These are phyloP conservation scores for Colletotrichum euphorbiae DNA, from an alignment of 2,329 filamentous ascomycete genomes.

Conservation along the genomic window DNA sequence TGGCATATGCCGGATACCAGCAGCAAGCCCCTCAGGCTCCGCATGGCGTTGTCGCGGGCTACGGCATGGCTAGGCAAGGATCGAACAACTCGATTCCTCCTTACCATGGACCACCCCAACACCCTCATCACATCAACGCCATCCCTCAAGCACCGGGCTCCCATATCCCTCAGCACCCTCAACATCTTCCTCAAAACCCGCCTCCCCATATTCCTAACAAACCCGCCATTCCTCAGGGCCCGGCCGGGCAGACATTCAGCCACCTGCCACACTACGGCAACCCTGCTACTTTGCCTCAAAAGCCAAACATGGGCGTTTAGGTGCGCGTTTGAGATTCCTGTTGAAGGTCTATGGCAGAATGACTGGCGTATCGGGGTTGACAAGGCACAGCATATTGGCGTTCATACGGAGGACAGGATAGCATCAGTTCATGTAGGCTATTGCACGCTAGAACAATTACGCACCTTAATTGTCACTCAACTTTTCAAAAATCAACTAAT, in stretches of 20 bases:
- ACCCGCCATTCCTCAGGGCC: conserved; percentile 56
- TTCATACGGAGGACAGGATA: conserved; percentile 38
- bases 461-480: conserved; percentile 39
- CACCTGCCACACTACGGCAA: conserved; percentile 70
- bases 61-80: conserved; percentile 67
- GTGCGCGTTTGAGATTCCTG: conserved; percentile 32
- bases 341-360: conserved; percentile 35
- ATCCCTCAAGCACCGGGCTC: conserved; percentile 46
- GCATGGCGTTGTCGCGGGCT: conserved; percentile 58
- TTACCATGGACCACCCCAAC: conserved; percentile 56
- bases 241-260: conserved; percentile 58
- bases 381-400: conserved; percentile 38
- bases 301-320: conserved; percentile 59
- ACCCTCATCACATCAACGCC: conserved; percentile 56
- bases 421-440: conserved; percentile 38
- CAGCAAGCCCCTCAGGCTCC: conserved; percentile 58
- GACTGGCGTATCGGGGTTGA: conserved; percentile 33
- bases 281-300: conserved; percentile 69
- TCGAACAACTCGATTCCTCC: conserved; percentile 66
- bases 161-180: conserved; percentile 52
- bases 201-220: conserved; percentile 60
- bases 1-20: conserved; percentile 62
- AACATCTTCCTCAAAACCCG: conserved; percentile 58
- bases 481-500: conserved; percentile 4
- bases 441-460: conserved; percentile 39